phyloP scores from a whole-genome alignment of 192 early-diverging fungal species.

The Coemansia sp. region DNA sequence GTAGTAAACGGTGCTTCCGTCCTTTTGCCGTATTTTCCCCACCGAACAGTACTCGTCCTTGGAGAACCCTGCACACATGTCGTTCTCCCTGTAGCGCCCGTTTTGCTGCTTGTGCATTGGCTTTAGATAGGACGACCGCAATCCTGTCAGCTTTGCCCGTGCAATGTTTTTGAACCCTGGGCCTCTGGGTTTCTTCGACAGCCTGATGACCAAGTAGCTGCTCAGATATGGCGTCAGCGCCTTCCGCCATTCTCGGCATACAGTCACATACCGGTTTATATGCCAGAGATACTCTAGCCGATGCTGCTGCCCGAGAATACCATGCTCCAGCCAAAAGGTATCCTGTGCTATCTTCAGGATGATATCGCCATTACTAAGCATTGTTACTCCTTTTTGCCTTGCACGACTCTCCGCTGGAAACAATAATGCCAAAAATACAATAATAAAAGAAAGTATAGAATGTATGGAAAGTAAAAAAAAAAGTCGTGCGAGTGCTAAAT shows the following conservation, averaged over 20 bases:
- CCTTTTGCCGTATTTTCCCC: slow-evolving; percentile 13
- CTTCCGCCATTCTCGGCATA: slow-evolving; percentile 26
- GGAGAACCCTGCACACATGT: not conserved
- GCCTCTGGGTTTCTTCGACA: slow-evolving; percentile 11
- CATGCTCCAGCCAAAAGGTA: slow-evolving; percentile 22
- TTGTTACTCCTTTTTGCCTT: not conserved
- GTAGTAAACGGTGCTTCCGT: slow-evolving; percentile 15
- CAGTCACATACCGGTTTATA: slow-evolving; percentile 12
- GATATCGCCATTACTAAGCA: slow-evolving; percentile 19
- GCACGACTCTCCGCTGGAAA: not conserved
- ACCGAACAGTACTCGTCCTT: not conserved
- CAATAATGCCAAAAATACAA: not conserved
- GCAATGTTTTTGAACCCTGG: slow-evolving; percentile 7
- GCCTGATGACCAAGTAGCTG: slow-evolving; percentile 21
- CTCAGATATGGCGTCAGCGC: slow-evolving; percentile 17
- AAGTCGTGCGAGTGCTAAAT: not conserved
- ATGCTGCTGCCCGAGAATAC: slow-evolving; percentile 16
- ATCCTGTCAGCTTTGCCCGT: slow-evolving; percentile 1
- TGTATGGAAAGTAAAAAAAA: not conserved
- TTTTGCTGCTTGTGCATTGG: slow-evolving; percentile 1
- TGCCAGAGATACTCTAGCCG: slow-evolving; percentile 26
- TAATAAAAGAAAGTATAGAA: not conserved
- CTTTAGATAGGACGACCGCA: slow-evolving; percentile 3
- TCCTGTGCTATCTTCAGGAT: slow-evolving; percentile 25
- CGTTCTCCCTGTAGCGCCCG: not conserved